Base-by-base conservation (phyloP, 2,329 filamentous ascomycete genomes). In the Zelopaecilomyces penicillatus region DNA sequence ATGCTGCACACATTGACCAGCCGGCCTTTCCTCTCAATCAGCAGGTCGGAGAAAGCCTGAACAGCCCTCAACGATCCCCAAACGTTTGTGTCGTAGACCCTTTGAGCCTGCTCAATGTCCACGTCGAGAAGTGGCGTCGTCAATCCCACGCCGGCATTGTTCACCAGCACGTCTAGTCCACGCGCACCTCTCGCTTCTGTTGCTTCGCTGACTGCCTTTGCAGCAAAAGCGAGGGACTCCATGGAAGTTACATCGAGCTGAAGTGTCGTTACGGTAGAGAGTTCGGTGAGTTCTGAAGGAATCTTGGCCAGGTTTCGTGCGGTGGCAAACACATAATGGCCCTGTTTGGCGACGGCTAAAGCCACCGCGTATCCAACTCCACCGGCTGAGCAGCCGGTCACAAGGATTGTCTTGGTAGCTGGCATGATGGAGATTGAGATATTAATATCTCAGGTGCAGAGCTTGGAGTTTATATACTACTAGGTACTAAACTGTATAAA, bases 241-340 rank as follows among this genome's bases (percentile, higher is more conserved):
- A 32, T 28, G 5, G 50, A 54, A 2, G 56, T 58, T 2, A 65
- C 59, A 27, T 66, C 63, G 2, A 66, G 53, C 2, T 49, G 26
- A 6, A 65, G 47, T 6, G 53, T 47, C 5, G 56, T 53, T 5
- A 61, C 44, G 10, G 46, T 53, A 4, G 53, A 43, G 30, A 56
- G 48, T 2, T 45, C 39, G 7, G 43, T 37, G 11, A 60, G 51
- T 7, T 54, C 51, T 26, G 46, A 42, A 10, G 44, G 43, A 30
- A 62, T 53, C 31, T 63, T 60, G 41, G 58, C 50, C 2, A 52
- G 44, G 26, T 55, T 47, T 2, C 61, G 52, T 1, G 57, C 57
- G 4, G 62, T 62, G 1, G 59, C 61, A 46, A 61, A 61, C 34
- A 65, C 58, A 11, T 52, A 53, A 31, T 57, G 57, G 11, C 56